Evolutionary conservation across 2,329 filamentous ascomycete species (phyloP).

Genomic region (Huntiella savannae): DNA sequence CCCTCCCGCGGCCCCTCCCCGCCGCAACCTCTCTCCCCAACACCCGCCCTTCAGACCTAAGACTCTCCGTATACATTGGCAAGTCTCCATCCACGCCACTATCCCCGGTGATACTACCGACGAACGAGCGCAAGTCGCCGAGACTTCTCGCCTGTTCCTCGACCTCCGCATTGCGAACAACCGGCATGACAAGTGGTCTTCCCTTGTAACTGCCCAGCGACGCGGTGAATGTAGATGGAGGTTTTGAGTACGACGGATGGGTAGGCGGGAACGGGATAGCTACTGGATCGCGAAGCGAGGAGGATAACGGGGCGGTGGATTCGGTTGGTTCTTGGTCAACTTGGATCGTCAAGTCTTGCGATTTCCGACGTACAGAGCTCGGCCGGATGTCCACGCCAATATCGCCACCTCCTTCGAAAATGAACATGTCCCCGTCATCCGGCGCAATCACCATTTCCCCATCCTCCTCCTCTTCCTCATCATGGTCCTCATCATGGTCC

Average conservation of each 20-base stretch:
- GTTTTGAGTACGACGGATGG: conserved; percentile 3
- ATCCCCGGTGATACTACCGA: conserved; percentile 33
- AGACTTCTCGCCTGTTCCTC: conserved; percentile 29
- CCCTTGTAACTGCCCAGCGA: conserved; percentile 37
- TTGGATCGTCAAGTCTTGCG: too few species aligned
- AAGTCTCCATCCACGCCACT: conserved; percentile 29
- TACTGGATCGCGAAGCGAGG: too few species aligned
- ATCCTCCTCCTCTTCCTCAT: conserved; percentile 1
- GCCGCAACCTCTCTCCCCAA: background rate
- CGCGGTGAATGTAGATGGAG: conserved; percentile 14
- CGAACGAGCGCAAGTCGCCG: conserved; percentile 30
- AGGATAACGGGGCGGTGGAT: too few species aligned
- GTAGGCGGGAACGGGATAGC: conserved; percentile 7
- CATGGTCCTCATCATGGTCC: background rate
- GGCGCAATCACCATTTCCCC: conserved; percentile 1
- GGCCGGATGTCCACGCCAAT: too few species aligned
- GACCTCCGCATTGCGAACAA: conserved; percentile 30
- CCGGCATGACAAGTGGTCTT: conserved; percentile 30
- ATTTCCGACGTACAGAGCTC: too few species aligned
- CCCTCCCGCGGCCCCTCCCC: background rate
- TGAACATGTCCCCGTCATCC: conserved; percentile 24
- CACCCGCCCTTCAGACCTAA: background rate
- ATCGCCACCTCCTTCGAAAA: conserved; percentile 24
- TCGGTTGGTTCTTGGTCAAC: too few species aligned
- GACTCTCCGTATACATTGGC: conserved; percentile 15